Evolutionary conservation across 2,329 filamentous ascomycete genomes (phyloP), one percentile per base, ranked within the genome.

Genomic region (Gnomoniopsis smithogilvyi): DNA sequence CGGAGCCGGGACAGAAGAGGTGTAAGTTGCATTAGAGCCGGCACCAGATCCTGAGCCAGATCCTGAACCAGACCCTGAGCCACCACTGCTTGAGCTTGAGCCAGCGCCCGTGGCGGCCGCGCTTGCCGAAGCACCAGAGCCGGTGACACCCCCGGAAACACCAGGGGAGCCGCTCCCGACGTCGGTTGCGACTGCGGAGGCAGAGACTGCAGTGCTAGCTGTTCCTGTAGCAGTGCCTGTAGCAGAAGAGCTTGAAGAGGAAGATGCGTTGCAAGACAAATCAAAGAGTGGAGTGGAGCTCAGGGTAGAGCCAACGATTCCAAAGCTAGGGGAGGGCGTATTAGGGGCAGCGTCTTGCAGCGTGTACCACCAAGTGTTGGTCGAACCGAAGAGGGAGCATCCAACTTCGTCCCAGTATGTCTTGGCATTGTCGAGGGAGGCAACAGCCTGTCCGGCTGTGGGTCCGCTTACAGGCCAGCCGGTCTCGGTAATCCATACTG

Each of bases 401-500:
- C 86, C 90, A 53, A 94, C 89, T 49, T 88, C 78, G 66, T 90
- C 80, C 89, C 91, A 96, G 82, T 85, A 96, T 17, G 74, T 82
- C 77, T 90, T 80, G 47, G 92, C 91, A 69, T 94, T 93, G 54
- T 19, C 52, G 6, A 47, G 49, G 47, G 43, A 56, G 24, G 61
- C 48, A 7, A 59, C 56, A 26, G 59, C 61, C 12, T 41, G 19
- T 41, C 61, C 58, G 47, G 45, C 46, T 14, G 43, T 47, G 6
- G 58, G 58, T 1, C 61, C 61, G 53, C 58, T 63, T 22, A 61
- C 19, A 14, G 61, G 59, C 61, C 61, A 63, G 15, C 61, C 61
- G 3, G 61, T 63, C 56, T 63, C 61, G 6, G 61, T 63, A 43
- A 63, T 49, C 59, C 59, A 63, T 46, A 63, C 56, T 14, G 56